A percentile compares a stretch with the other conserved stretches of the same genome.
These are phyloP conservation scores for Paratinospora sagittata DNA, from an alignment of 164 flowering plant genomes.

Conservation along the genomic window DNA sequence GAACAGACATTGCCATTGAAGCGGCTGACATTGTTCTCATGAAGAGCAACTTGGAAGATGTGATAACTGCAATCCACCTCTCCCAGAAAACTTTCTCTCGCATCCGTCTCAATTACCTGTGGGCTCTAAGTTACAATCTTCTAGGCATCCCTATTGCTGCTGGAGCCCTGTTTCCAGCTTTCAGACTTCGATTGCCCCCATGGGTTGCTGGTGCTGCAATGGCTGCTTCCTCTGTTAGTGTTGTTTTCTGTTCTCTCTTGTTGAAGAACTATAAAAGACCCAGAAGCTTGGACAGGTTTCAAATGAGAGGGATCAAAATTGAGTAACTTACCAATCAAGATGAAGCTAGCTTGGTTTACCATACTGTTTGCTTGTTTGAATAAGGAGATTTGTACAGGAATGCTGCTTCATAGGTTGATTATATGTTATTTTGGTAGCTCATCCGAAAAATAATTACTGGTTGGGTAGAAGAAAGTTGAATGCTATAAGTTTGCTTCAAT, in stretches of 20 bases:
- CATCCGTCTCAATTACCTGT: conserved; percentile 60
- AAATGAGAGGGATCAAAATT: conserved; percentile 35
- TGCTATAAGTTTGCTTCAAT: too few relatives aligned
- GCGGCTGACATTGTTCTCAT: conserved; percentile 84
- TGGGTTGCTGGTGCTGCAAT: conserved; percentile 87
- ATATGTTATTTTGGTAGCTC: too few relatives aligned
- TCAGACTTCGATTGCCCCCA: conserved; percentile 60
- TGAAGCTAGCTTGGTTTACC: background rate
- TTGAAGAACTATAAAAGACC: conserved; percentile 57
- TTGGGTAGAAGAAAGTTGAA: too few relatives aligned
- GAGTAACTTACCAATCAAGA: conserved; percentile 26
- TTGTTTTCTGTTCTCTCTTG: conserved; percentile 60
- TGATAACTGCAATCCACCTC: conserved; percentile 70
- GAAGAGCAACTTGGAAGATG: conserved; percentile 80
- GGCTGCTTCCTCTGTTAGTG: conserved; percentile 85
- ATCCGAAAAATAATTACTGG: too few relatives aligned
- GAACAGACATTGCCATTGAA: conserved; percentile 76
- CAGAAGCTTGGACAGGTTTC: conserved; percentile 39
- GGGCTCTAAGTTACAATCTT: conserved; percentile 73
- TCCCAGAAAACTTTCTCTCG: conserved; percentile 60
- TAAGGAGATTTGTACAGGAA: background rate
- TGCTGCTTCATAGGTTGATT: background rate
- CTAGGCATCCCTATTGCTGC: conserved; percentile 72
- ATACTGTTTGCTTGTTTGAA: background rate
- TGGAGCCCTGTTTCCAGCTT: conserved; percentile 57